These are phyloP conservation scores for Aspergillus nanangensis DNA, from an alignment of 495 filamentous ascomycete genomes.

Conservation along the genomic window DNA sequence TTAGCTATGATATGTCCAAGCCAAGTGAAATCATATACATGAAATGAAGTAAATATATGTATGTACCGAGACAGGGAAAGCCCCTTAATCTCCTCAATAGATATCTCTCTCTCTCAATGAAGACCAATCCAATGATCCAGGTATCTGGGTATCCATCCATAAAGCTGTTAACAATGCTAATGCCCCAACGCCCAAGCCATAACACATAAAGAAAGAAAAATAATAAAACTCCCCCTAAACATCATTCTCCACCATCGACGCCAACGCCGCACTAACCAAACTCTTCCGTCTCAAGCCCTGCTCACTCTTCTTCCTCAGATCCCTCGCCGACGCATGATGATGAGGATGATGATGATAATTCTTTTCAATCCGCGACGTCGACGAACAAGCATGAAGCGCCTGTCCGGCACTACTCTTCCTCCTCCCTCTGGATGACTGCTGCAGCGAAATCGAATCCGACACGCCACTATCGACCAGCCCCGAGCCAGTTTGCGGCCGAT, in stretches of 20 bases:
- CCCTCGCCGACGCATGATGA: slow-evolving; percentile 19
- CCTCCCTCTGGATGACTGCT: slow-evolving; percentile 8
- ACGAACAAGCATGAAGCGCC: slow-evolving; percentile 16
- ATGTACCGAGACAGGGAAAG: not conserved
- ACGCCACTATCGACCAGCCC: not conserved
- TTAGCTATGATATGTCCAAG: not conserved
- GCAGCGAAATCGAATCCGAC: not conserved
- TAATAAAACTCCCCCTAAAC: not conserved
- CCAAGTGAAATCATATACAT: not conserved
- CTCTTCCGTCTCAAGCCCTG: slow-evolving; percentile 40
- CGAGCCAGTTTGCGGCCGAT: slow-evolving; percentile 13
- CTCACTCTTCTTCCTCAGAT: slow-evolving; percentile 35
- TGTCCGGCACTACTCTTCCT: slow-evolving; percentile 28
- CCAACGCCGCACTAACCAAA: slow-evolving; percentile 41
- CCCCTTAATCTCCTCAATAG: not conserved
- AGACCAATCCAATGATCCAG: not conserved
- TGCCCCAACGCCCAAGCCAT: not conserved
- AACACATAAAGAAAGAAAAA: not conserved
- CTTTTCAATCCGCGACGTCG: slow-evolving; percentile 42
- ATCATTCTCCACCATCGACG: slow-evolving; percentile 29
- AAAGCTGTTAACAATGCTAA: not conserved
- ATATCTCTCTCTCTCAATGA: too few relatives aligned
- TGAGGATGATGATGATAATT: slow-evolving; percentile 25
- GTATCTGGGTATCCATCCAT: not conserved
- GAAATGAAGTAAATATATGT: not conserved